Evolutionary conservation across 352 stramenopile species (phyloP).

Genomic region (Peronospora tabacina): DNA sequence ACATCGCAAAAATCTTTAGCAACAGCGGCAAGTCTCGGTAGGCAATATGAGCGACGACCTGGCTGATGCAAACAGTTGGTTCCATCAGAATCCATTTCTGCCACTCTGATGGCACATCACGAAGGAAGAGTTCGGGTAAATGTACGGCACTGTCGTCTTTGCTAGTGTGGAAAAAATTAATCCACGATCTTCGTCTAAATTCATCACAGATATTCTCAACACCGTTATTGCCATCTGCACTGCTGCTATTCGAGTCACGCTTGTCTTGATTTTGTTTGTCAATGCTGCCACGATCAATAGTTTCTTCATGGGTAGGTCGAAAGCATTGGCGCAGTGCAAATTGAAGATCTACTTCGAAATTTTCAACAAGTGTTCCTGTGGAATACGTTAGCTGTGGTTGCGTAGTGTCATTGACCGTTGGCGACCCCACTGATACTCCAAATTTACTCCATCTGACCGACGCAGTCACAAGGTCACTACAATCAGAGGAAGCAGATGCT

Average conservation of each 20-base stretch:
- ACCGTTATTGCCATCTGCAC: constrained; percentile 2
- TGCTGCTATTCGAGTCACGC: constrained; percentile 13
- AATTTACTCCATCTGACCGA: constrained; percentile 30
- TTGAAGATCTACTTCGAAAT: constrained; percentile 34
- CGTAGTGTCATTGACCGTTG: constrained; percentile 4
- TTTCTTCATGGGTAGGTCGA: constrained; percentile 13
- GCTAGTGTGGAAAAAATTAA: constrained; percentile 1
- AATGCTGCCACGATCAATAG: constrained; percentile 15
- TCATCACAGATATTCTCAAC: constrained; percentile 11
- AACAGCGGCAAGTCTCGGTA: constrained; percentile 69
- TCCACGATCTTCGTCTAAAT: constrained; percentile 11
- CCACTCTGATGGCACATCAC: constrained; percentile 35
- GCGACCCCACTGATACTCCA: constrained; percentile 32
- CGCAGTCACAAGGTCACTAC: constrained; percentile 22
- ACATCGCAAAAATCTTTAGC: constrained; percentile 39
- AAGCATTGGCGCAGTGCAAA: constrained; percentile 27
- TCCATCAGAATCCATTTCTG: constrained; percentile 41
- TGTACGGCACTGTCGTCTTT: constrained; percentile 8
- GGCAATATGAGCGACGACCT: constrained; percentile 50
- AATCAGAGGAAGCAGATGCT: constrained; percentile 5
- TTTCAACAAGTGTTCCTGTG: constrained; percentile 41
- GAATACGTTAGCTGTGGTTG: constrained; percentile 21
- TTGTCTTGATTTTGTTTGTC: constrained; percentile 21
- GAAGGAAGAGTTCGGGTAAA: constrained; percentile 26
- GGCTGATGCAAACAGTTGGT: constrained; percentile 35